Conservation (phyloP, 768 basidiomycete species). For the Naematelia aurantialba region DNA sequence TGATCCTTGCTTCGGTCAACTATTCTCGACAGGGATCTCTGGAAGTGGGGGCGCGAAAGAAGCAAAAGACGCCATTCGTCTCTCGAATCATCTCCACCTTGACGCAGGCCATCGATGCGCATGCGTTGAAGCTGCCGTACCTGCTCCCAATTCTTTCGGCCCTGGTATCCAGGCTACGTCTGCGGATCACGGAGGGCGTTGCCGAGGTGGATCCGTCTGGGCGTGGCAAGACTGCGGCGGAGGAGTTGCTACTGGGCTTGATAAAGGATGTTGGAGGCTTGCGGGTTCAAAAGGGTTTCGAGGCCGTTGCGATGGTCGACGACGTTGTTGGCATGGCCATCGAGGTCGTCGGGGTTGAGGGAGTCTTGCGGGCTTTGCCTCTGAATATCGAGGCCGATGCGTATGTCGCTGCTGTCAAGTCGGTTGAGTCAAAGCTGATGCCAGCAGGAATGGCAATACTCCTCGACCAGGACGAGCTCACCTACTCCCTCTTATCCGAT, state of each 20-base stretch:
- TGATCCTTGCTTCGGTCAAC: conserved; percentile 54
- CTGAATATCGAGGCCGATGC: conserved; percentile 79
- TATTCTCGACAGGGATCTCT: conserved; percentile 53
- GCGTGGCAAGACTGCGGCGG: conserved; percentile 59
- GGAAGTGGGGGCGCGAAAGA: conserved; percentile 53
- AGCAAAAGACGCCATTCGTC: conserved; percentile 58
- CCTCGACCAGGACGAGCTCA: conserved; percentile 82
- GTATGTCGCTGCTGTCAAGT: conserved; percentile 54
- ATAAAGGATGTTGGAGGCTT: conserved; percentile 70
- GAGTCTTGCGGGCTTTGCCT: conserved; percentile 68
- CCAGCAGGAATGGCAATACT: conserved; percentile 45
- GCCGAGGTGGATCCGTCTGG: conserved; percentile 47
- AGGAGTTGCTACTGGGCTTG: conserved; percentile 65
- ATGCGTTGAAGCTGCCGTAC: conserved; percentile 72
- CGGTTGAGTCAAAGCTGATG: neutral
- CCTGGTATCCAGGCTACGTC: conserved; percentile 62
- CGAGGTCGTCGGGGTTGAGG: conserved; percentile 77
- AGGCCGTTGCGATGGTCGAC: conserved; percentile 85
- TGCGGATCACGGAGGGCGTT: conserved; percentile 51
- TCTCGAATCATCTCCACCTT: conserved; percentile 63
- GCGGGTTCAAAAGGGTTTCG: conserved; percentile 74
- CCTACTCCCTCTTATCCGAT: conserved; percentile 78
- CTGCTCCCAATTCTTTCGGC: conserved; percentile 70
- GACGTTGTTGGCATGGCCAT: conserved; percentile 72
- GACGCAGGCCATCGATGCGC: conserved; percentile 65